phyloP scores from a whole-genome alignment of 2,329 filamentous ascomycete genomes.

The Leptographium wingfieldii region DNA sequence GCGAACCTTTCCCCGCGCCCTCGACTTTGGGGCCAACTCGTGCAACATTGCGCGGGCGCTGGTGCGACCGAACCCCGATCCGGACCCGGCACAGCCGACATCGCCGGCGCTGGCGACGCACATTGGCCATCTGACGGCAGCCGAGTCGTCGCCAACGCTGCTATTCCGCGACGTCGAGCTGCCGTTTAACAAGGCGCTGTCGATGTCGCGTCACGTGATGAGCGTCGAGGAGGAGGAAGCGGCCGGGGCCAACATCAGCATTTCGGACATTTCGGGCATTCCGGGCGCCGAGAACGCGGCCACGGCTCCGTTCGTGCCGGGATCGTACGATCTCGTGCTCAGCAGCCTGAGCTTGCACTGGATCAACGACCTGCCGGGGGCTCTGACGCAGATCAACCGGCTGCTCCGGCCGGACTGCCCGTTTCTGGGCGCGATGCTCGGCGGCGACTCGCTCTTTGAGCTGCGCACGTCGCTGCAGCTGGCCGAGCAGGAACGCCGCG shows the following conservation, averaged over 20 bases:
- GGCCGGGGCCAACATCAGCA: not conserved
- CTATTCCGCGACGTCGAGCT: constrained; percentile 68
- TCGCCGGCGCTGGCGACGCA: constrained; percentile 56
- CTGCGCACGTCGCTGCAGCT: constrained; percentile 86
- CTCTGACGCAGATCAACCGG: constrained; percentile 73
- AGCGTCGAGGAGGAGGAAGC: constrained; percentile 42
- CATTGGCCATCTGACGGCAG: constrained; percentile 63
- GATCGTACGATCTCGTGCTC: constrained; percentile 78
- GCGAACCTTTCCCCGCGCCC: constrained; percentile 66
- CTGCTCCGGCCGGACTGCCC: constrained; percentile 81
- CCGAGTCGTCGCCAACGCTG: constrained; percentile 66
- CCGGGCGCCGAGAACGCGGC: too few relatives aligned
- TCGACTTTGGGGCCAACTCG: constrained; percentile 90
- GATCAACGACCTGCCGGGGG: constrained; percentile 89
- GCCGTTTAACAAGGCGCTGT: constrained; percentile 61
- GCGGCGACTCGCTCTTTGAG: constrained; percentile 88
- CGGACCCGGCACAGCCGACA: constrained; percentile 39
- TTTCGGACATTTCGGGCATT: not conserved
- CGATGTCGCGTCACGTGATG: constrained; percentile 65
- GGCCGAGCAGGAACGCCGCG: constrained; percentile 77
- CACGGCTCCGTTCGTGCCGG: constrained; percentile 56
- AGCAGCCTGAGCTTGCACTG: constrained; percentile 87
- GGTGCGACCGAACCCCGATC: constrained; percentile 55
- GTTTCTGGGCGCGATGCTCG: constrained; percentile 93
- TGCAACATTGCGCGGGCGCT: constrained; percentile 86